Conservation (phyloP, 2,329 filamentous ascomycete genomes). For the Zymoseptoria pseudotritici region DNA sequence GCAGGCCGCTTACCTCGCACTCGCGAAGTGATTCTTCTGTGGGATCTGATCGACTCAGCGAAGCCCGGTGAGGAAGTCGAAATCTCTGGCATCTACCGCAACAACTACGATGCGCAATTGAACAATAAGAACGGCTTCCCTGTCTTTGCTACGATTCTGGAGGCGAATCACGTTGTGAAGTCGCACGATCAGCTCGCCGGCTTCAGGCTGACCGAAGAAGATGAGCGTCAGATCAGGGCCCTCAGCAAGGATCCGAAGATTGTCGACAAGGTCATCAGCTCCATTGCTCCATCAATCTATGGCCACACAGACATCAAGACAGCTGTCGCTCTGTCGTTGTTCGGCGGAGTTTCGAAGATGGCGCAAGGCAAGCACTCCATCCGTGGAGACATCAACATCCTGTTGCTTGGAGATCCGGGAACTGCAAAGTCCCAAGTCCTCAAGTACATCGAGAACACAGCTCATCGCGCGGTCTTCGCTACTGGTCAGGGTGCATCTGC, state of each 20-base stretch:
- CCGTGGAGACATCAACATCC: slow-evolving; percentile 94
- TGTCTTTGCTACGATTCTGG: slow-evolving; percentile 93
- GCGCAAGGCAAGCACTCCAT: slow-evolving; percentile 85
- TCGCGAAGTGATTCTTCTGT: slow-evolving; percentile 88
- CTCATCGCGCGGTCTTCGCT: slow-evolving; percentile 92
- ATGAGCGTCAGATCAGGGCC: slow-evolving; percentile 82
- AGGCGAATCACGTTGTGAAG: slow-evolving; percentile 96
- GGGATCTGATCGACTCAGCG: slow-evolving; percentile 92
- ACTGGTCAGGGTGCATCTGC: slow-evolving; percentile 96
- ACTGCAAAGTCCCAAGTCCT: slow-evolving; percentile 96
- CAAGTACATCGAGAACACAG: slow-evolving; percentile 96
- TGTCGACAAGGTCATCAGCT: slow-evolving; percentile 84
- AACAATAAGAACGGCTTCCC: slow-evolving; percentile 99
- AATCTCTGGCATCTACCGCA: slow-evolving; percentile 91
- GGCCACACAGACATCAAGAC: slow-evolving; percentile 97
- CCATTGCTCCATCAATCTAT: slow-evolving; percentile 95
- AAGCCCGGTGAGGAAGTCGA: slow-evolving; percentile 98
- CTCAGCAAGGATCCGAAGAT: slow-evolving; percentile 87
- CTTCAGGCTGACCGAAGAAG: slow-evolving; percentile 89
- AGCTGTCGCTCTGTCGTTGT: slow-evolving; percentile 84
- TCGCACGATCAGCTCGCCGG: slow-evolving; percentile 95
- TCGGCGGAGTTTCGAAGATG: slow-evolving; percentile 87
- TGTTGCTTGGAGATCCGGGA: slow-evolving; percentile 91
- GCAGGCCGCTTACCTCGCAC: slow-evolving; percentile 89
- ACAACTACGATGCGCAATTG: slow-evolving; percentile 94